phyloP scores from a whole-genome alignment of 2,329 filamentous ascomycete genomes.

The Zymoseptoria crescenta region DNA sequence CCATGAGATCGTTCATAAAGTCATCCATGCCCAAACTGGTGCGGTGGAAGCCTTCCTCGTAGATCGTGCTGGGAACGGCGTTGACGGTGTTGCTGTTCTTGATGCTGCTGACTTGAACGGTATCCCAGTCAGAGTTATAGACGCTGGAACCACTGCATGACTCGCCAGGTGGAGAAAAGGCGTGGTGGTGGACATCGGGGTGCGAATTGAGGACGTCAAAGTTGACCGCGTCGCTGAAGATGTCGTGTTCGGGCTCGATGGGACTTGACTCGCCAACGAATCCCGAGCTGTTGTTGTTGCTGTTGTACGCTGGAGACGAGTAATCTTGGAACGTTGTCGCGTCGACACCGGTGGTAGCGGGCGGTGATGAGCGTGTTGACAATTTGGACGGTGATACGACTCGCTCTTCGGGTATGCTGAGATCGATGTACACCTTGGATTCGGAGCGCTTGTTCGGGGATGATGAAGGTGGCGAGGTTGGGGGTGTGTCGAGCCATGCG shows the following conservation, averaged over 20 bases:
- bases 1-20: conserved; percentile 15
- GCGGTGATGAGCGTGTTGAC: conserved; percentile 18
- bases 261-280: conserved; percentile 17
- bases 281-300: conserved; percentile 3
- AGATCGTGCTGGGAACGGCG: conserved; percentile 67
- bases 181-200: conserved; percentile 18
- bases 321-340: conserved; percentile 12
- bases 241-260: conserved; percentile 13
- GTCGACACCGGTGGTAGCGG: conserved; percentile 3
- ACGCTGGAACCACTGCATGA: conserved; percentile 22
- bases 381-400: conserved; percentile 21
- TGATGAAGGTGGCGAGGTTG: conserved; percentile 22
- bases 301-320: conserved; percentile 12
- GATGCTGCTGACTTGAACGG: conserved; percentile 15
- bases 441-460: conserved; percentile 7
- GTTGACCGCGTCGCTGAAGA: conserved; percentile 16
- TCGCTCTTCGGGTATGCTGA: conserved; percentile 16
- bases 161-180: conserved; percentile 24
- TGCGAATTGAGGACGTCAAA: conserved; percentile 19
- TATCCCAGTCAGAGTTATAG: conserved; percentile 23
- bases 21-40: conserved; percentile 16
- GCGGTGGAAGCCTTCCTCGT: conserved; percentile 85
- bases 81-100: conserved; percentile 13
- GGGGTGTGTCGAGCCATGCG: conserved; percentile 27
- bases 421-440: conserved; percentile 16